Conservation (phyloP, 202 grass and related monocot species). For the Carex sylvatica region DNA sequence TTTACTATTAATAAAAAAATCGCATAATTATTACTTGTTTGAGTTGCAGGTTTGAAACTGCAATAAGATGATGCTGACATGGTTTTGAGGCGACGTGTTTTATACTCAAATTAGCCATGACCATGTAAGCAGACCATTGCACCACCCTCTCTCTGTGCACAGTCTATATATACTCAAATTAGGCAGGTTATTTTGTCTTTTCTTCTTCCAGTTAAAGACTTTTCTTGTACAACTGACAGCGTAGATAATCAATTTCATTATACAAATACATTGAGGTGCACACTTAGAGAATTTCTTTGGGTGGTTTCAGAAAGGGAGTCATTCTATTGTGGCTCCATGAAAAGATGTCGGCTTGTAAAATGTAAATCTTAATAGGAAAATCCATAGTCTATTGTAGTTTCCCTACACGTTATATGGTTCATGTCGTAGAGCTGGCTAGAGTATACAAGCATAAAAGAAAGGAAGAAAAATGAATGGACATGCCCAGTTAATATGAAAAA, state of each 20-base stretch:
- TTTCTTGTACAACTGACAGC: not conserved
- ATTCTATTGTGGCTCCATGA: not conserved
- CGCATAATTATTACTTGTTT: not conserved
- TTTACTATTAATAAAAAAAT: too few species aligned
- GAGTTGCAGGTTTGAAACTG: not conserved
- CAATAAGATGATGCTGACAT: not conserved
- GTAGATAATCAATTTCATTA: not conserved
- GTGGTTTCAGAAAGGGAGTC: not conserved
- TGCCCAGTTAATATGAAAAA: not conserved
- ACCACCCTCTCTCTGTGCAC: not conserved
- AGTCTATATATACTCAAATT: not conserved
- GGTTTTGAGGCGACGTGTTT: not conserved
- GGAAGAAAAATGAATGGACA: not conserved
- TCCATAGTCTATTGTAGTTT: not conserved
- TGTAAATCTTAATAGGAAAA: not conserved
- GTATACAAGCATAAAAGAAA: not conserved
- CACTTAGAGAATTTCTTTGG: not conserved
- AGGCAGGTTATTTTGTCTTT: not conserved
- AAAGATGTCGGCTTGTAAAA: not conserved
- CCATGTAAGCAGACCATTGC: not conserved
- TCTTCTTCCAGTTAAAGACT: not conserved
- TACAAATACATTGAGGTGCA: not conserved
- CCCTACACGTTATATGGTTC: not conserved
- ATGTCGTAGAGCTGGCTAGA: not conserved
- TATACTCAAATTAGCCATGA: not conserved